Evolutionary conservation across 1,284 basidiomycete genomes (phyloP).

Genomic region (Erythrobasidium hasegawianum): DNA sequence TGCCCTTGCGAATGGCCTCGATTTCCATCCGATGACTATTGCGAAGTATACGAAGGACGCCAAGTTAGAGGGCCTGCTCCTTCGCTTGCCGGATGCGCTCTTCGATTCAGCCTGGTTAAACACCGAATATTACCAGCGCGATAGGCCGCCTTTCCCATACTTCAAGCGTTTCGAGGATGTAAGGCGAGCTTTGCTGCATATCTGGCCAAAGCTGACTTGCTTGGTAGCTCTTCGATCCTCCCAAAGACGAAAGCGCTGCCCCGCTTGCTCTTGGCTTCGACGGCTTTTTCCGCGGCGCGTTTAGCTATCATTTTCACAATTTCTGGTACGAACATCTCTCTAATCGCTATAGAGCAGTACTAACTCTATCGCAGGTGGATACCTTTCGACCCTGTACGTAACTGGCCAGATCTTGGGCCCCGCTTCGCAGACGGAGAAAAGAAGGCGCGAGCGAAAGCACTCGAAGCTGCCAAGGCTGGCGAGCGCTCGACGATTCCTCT

Average conservation of each 20-base stretch:
- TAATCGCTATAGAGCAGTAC: neutral
- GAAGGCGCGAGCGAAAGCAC: constrained; percentile 53
- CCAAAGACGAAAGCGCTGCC: constrained; percentile 62
- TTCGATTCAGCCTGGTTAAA: constrained; percentile 74
- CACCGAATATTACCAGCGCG: constrained; percentile 68
- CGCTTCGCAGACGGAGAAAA: constrained; percentile 70
- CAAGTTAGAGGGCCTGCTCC: constrained; percentile 64
- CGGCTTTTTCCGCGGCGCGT: constrained; percentile 78
- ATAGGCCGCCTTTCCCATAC: constrained; percentile 76
- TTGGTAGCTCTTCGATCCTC: constrained; percentile 73
- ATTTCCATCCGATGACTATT: constrained; percentile 83
- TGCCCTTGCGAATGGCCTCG: constrained; percentile 74
- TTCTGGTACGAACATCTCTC: constrained; percentile 49
- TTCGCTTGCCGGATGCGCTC: constrained; percentile 74
- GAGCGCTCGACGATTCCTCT: constrained; percentile 2
- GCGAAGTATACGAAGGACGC: constrained; percentile 74
- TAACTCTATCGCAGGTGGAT: constrained; percentile 67
- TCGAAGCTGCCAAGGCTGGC: constrained; percentile 25
- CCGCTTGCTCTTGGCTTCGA: constrained; percentile 74
- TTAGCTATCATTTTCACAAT: constrained; percentile 82
- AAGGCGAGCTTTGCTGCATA: constrained; percentile 48
- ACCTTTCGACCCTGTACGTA: constrained; percentile 78
- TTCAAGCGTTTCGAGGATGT: constrained; percentile 61
- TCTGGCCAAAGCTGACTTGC: constrained; percentile 4
- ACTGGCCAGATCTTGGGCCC: constrained; percentile 84